Conservation (phyloP, 805 yeast genomes). For the Ogataea philodendri region DNA sequence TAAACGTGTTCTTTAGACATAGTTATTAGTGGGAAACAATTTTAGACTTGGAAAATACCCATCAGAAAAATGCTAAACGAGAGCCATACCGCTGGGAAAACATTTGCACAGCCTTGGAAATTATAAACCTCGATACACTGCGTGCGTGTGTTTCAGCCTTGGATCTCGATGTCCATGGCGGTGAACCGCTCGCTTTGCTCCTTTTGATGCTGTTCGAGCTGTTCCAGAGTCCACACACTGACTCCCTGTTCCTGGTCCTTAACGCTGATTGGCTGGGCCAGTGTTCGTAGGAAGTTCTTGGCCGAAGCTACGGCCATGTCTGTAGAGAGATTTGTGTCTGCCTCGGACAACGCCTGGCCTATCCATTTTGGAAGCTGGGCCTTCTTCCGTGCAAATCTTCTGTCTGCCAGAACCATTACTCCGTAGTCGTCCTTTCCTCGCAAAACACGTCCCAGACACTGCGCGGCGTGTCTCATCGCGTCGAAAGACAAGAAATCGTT, state of each 20-base stretch:
- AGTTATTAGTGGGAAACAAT: slow-evolving; percentile 9
- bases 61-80: slow-evolving; percentile 2
- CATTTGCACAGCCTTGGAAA: too few species aligned
- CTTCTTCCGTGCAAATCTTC: slow-evolving; percentile 84
- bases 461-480: slow-evolving; percentile 99
- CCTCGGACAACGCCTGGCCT: slow-evolving; percentile 85
- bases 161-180: slow-evolving; percentile 34
- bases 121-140: too few species aligned
- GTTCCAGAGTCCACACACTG: slow-evolving; percentile 85
- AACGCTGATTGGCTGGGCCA: slow-evolving; percentile 91
- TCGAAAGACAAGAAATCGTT: slow-evolving; percentile 95
- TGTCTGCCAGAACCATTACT: slow-evolving; percentile 95
- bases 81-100: slow-evolving; percentile 4
- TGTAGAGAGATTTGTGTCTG: slow-evolving; percentile 87
- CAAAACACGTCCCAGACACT: slow-evolving; percentile 93
- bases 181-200: slow-evolving; percentile 39
- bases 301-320: slow-evolving; percentile 98
- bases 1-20: slow-evolving; percentile 55
- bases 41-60: slow-evolving; percentile 10
- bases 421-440: slow-evolving; percentile 99
- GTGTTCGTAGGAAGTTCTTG: slow-evolving; percentile 82
- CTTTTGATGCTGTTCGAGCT: slow-evolving; percentile 56
- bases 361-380: slow-evolving; percentile 96
- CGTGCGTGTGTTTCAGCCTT: slow-evolving; percentile 18
- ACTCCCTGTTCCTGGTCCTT: slow-evolving; percentile 86